These are phyloP conservation scores for Inonotus obliquus DNA, from an alignment of 1,284 basidiomycete species.

Conservation along the genomic window DNA sequence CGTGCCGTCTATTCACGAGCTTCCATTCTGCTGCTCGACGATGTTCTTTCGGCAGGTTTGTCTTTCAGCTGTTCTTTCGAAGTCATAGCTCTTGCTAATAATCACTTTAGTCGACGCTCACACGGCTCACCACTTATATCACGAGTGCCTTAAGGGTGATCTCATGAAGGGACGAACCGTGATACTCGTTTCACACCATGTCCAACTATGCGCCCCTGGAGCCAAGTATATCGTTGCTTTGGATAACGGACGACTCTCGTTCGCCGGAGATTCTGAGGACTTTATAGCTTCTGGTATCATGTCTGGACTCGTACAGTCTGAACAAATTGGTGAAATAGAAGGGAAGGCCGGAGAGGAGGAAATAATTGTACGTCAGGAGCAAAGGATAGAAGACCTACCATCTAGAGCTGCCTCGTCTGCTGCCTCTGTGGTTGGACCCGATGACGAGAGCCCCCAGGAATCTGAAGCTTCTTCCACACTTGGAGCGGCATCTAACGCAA, in stretches of 20 bases:
- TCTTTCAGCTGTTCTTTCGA: not conserved
- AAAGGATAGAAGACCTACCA: conserved; percentile 29
- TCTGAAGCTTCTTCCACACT: conserved; percentile 27
- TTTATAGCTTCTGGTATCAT: conserved; percentile 70
- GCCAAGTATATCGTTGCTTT: conserved; percentile 75
- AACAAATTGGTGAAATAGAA: conserved; percentile 35
- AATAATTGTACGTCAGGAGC: conserved; percentile 30
- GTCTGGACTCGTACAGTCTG: conserved; percentile 62
- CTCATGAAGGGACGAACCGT: conserved; percentile 76
- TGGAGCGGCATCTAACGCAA: conserved; percentile 22
- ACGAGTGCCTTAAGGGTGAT: conserved; percentile 82
- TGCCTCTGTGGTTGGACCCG: conserved; percentile 23
- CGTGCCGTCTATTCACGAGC: conserved; percentile 94
- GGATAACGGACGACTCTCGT: conserved; percentile 82
- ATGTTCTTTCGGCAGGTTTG: conserved; percentile 71
- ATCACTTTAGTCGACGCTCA: conserved; percentile 69
- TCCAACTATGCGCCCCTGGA: conserved; percentile 70
- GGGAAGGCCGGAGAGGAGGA: conserved; percentile 36
- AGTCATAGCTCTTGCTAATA: conserved; percentile 11
- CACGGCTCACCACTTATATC: conserved; percentile 81
- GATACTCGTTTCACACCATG: conserved; percentile 87
- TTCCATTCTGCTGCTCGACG: conserved; percentile 81
- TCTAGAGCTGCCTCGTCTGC: conserved; percentile 21
- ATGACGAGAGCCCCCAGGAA: conserved; percentile 25
- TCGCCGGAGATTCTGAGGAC: conserved; percentile 59